Base-by-base conservation (phyloP, 441 rosid genomes). In the Mallotus repandus region DNA sequence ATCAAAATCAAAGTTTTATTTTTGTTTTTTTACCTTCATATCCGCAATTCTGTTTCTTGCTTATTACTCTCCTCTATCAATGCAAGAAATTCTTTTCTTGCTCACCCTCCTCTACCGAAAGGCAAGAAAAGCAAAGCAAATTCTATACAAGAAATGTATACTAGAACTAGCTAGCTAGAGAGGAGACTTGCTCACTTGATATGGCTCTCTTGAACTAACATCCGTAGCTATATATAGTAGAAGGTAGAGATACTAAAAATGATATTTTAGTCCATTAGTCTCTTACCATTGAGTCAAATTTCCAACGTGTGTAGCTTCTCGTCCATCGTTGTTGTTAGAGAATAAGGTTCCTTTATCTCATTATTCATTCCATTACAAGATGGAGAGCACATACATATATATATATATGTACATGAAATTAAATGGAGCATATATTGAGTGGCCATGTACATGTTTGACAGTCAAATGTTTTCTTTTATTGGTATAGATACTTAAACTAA, bases 311-410 rank as follows among this genome's bases (percentile, higher is more conserved):
- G 12, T 69, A 19, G 78, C 77, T 52, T 78, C 86, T 80, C 81
- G 29, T 68, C 86, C 86, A 80, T 68, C 74, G 73, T 80, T 84
- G 16, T 63, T 82, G 77, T 53, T 38, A 66, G 73, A 56, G 87
- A 84, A 86, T 85, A 49, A n/a, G 86, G 79, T 85, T 85, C 89
- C 75, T 71, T 25, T 16, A 54, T 80, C 32, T 11, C 75, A 29
- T 50, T 60, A 69, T 59, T 58, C 41, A 9, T 48, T 58, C 19
- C 66, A 68, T 35, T 56, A 73, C 29, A 69, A 66, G 9, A 21
- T 10, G 21, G 43, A 41, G 29, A 60, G 49, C 2, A 14, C 19
- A 32, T 45, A 41, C 1, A 25, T 25, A 25, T 25, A 25, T 0
- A 25, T 25, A 25, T 25, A 25, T 25, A 25, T 25, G 2, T 25